Conservation (phyloP, 495 filamentous ascomycete genomes). For the Hypoxylon subgilvum region DNA sequence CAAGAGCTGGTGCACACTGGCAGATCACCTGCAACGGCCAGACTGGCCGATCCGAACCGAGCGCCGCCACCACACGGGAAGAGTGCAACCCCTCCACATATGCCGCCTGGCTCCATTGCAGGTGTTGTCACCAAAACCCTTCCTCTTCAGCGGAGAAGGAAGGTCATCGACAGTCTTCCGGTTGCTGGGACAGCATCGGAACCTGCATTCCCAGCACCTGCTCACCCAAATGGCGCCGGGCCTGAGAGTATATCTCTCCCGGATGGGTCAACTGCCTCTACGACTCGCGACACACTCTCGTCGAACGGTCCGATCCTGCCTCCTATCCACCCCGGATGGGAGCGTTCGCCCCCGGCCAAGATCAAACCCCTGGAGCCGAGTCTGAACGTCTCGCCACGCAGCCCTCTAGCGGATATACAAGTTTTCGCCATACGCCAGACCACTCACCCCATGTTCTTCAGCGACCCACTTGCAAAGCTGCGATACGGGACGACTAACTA, state of each 20-base stretch:
- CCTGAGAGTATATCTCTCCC: neutral
- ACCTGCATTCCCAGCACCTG: neutral
- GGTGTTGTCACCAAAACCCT: constrained; percentile 46
- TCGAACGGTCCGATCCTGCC: constrained; percentile 27
- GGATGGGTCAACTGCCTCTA: constrained; percentile 1
- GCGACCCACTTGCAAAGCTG: constrained; percentile 34
- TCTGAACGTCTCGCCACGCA: constrained; percentile 31
- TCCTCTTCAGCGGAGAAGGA: constrained; percentile 51
- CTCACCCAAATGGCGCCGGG: neutral
- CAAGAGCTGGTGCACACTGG: constrained; percentile 33
- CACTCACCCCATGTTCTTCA: constrained; percentile 35
- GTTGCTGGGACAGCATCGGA: constrained; percentile 17
- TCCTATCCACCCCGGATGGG: constrained; percentile 32
- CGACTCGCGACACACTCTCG: constrained; percentile 1
- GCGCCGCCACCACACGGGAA: constrained; percentile 4
- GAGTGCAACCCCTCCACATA: constrained; percentile 5
- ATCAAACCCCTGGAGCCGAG: constrained; percentile 34
- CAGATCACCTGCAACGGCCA: constrained; percentile 23
- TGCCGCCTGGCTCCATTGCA: constrained; percentile 42
- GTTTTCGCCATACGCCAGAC: constrained; percentile 15
- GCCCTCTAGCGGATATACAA: constrained; percentile 34
- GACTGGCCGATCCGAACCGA: constrained; percentile 17
- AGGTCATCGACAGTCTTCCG: constrained; percentile 48
- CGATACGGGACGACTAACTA: constrained; percentile 32
- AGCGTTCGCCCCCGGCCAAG: constrained; percentile 28